Percentiles rank a stretch among this genome's conserved stretches.
These are phyloP conservation scores for Metarhizium anisopliae DNA, from an alignment of 2,329 filamentous ascomycete species.

Conservation along the genomic window DNA sequence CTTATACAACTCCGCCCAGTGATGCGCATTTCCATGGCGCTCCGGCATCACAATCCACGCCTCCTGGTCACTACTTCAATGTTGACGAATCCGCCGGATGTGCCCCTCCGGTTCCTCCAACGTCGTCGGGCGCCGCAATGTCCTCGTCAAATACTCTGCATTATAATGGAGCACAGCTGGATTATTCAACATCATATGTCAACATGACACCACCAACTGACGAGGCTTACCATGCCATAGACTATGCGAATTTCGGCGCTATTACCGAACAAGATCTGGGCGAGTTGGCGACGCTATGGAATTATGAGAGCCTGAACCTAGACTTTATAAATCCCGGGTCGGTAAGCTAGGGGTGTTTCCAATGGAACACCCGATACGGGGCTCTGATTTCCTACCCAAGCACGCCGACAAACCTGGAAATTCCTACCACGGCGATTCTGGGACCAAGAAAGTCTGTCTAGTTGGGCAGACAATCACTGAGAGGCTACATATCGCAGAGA, in stretches of 20 bases:
- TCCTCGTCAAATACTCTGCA: constrained; percentile 1
- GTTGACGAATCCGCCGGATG: not conserved
- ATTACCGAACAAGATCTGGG: constrained; percentile 25
- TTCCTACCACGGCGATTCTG: too few relatives aligned
- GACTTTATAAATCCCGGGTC: constrained; percentile 17
- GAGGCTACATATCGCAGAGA: too few relatives aligned
- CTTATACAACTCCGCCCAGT: constrained; percentile 6
- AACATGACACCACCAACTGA: constrained; percentile 10
- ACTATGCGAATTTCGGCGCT: constrained; percentile 13
- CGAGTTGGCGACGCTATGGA: constrained; percentile 23
- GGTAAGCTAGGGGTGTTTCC: not conserved
- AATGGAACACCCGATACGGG: not conserved
- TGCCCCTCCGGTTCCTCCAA: not conserved
- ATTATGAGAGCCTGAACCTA: constrained; percentile 24
- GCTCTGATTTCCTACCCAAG: not conserved
- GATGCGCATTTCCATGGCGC: not conserved
- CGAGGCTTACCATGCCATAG: constrained; percentile 5
- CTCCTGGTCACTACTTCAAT: not conserved
- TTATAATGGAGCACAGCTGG: not conserved
- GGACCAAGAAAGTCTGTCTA: too few relatives aligned
- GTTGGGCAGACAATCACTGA: too few relatives aligned
- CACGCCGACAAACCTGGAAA: too few relatives aligned
- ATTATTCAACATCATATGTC: constrained; percentile 2
- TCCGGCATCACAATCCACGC: not conserved
- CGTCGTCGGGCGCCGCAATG: not conserved